Evolutionary conservation across 1,139 yeast genomes (phyloP).

Genomic region (Sugiyamaella sp.): DNA sequence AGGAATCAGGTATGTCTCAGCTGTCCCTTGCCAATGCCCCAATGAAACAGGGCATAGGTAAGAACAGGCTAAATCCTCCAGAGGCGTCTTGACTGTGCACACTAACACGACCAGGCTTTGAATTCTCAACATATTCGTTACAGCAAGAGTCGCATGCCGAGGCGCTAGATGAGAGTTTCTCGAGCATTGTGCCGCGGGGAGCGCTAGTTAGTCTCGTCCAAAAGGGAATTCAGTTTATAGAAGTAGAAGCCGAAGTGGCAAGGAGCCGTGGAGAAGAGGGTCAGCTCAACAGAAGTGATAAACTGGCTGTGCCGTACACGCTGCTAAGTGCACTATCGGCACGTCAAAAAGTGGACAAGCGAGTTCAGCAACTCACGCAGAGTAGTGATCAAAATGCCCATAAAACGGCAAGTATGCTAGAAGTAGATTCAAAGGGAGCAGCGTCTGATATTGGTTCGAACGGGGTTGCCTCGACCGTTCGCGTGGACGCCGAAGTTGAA

Average conservation of each 20-base stretch:
- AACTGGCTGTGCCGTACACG: constrained; percentile 12
- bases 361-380: constrained; percentile 30
- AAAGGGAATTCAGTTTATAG: constrained; percentile 75
- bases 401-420: no score
- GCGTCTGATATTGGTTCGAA: no score
- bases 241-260: constrained; percentile 48
- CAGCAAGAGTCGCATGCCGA: constrained; percentile 73
- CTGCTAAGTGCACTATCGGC: constrained; percentile 40
- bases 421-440: no score
- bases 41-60: no score
- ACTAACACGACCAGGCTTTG: constrained; percentile 45
- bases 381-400: no score
- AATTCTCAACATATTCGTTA: constrained; percentile 78
- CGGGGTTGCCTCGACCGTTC: no score
- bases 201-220: constrained; percentile 80
- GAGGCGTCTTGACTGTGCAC: no score
- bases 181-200: constrained; percentile 63
- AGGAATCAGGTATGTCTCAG: constrained; percentile 66
- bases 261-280: constrained; percentile 40
- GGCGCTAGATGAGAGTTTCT: constrained; percentile 56
- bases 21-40: constrained; percentile 6
- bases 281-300: constrained; percentile 9
- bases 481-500: no score
- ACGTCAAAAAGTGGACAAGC: constrained; percentile 33
- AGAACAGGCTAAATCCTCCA: no score